These are phyloP conservation scores for Pythium coloratum DNA, from an alignment of 352 stramenopile genomes.

Conservation along the genomic window DNA sequence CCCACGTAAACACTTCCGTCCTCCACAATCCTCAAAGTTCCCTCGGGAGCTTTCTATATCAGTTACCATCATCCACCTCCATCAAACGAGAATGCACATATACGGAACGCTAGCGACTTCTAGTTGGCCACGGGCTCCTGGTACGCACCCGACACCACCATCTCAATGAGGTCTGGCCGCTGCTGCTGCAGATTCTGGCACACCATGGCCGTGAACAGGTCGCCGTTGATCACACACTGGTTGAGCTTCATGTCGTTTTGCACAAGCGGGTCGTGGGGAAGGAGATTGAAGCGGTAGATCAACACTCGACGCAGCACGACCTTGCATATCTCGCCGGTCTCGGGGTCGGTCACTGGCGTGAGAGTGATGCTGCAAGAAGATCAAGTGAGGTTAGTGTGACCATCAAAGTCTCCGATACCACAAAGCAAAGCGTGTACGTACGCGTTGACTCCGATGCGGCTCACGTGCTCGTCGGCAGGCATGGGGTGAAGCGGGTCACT, in stretches of 20 bases:
- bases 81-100: neutral
- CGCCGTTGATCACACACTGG: conserved; percentile 27
- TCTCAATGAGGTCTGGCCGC: conserved; percentile 20
- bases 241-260: conserved; percentile 31
- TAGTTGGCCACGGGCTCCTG: neutral
- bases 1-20: conserved; percentile 15
- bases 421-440: conserved; percentile 22
- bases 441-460: conserved; percentile 23
- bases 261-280: conserved; percentile 21
- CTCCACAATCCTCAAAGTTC: conserved; percentile 10
- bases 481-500: conserved; percentile 37
- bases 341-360: conserved; percentile 20
- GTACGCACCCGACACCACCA: conserved; percentile 9
- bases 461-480: conserved; percentile 17
- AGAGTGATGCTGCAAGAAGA: conserved; percentile 14
- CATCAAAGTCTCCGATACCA: too few relatives aligned
- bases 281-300: conserved; percentile 27
- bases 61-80: neutral
- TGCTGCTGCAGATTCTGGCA: conserved; percentile 28
- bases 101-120: too few relatives aligned
- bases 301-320: conserved; percentile 27
- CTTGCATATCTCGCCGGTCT: conserved; percentile 23
- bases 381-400: neutral
- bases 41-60: neutral
- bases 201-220: conserved; percentile 27